Percentiles rank a stretch among this genome's conserved stretches.
phyloP scores from a whole-genome alignment of 1,284 basidiomycete species.

The Apiotrichum veenhuisii region DNA sequence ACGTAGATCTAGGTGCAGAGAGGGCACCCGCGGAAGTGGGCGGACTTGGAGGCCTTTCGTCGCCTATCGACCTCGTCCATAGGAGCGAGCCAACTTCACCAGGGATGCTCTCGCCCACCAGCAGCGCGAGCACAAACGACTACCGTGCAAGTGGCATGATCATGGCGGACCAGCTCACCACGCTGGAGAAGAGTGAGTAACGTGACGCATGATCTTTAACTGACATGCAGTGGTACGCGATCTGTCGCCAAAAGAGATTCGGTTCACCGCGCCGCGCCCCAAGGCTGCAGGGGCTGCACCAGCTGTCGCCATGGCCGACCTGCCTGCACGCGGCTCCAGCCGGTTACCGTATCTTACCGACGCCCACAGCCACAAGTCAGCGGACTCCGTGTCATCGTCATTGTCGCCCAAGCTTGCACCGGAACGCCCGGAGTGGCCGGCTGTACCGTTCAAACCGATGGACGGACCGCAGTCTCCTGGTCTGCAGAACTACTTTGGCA shows the following conservation, averaged over 20 bases:
- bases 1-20: not conserved
- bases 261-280: conserved; percentile 22
- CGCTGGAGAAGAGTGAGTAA: conserved; percentile 35
- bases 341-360: conserved; percentile 11
- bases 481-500: conserved; percentile 3
- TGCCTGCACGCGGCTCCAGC: conserved; percentile 11
- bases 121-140: conserved; percentile 14
- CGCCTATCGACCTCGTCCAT: not conserved
- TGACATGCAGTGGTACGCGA: conserved; percentile 39
- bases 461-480: conserved; percentile 15
- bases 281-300: not conserved
- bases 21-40: too few species aligned
- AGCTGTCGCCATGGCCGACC: not conserved
- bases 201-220: not conserved
- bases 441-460: conserved; percentile 22
- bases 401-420: not conserved
- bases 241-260: conserved; percentile 44
- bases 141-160: conserved; percentile 45
- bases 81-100: not conserved
- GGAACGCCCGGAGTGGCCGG: conserved; percentile 19
- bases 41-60: conserved; percentile 21
- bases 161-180: conserved; percentile 47
- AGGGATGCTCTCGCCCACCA: not conserved
- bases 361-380: not conserved
- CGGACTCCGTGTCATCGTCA: not conserved